Conservation (phyloP, 2,329 filamentous ascomycete genomes). For the Stemphylium beticola region DNA sequence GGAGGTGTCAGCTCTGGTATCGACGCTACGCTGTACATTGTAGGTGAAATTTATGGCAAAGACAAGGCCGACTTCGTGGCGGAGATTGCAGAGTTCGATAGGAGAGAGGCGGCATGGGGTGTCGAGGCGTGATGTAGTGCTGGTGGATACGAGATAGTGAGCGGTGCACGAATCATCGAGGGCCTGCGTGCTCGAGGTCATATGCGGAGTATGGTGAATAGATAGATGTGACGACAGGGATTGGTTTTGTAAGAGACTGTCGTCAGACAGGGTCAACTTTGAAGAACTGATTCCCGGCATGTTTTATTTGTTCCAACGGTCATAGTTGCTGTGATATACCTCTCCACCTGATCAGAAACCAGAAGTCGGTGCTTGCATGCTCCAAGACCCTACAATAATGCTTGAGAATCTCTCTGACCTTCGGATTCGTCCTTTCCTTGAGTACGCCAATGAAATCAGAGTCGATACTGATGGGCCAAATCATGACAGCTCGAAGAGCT, state of each 20-base stretch:
- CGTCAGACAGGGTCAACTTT: too few species aligned
- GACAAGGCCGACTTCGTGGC: conserved; percentile 30
- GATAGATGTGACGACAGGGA: too few species aligned
- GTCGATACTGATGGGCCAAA: conserved; percentile 32
- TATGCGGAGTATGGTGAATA: too few species aligned
- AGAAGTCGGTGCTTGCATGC: conserved; percentile 30
- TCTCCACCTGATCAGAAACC: conserved; percentile 31
- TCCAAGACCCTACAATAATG: conserved; percentile 31
- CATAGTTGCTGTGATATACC: conserved; percentile 24
- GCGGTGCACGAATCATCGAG: too few species aligned
- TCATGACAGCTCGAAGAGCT: conserved; percentile 26
- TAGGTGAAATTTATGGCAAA: conserved; percentile 35
- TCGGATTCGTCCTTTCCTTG: conserved; percentile 18
- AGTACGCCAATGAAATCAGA: conserved; percentile 25
- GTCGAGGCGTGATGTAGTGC: background rate
- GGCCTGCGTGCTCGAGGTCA: too few species aligned
- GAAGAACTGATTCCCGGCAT: too few species aligned
- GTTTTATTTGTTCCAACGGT: background rate
- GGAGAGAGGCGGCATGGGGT: conserved; percentile 24
- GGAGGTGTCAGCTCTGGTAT: conserved; percentile 44
- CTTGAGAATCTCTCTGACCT: conserved; percentile 20
- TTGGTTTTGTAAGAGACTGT: too few species aligned
- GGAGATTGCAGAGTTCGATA: conserved; percentile 42
- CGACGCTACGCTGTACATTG: conserved; percentile 39
- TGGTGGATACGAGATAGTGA: background rate